Evolutionary conservation across 2,329 filamentous ascomycete species (phyloP).

Genomic region (Ambrosiella cleistominuta): DNA sequence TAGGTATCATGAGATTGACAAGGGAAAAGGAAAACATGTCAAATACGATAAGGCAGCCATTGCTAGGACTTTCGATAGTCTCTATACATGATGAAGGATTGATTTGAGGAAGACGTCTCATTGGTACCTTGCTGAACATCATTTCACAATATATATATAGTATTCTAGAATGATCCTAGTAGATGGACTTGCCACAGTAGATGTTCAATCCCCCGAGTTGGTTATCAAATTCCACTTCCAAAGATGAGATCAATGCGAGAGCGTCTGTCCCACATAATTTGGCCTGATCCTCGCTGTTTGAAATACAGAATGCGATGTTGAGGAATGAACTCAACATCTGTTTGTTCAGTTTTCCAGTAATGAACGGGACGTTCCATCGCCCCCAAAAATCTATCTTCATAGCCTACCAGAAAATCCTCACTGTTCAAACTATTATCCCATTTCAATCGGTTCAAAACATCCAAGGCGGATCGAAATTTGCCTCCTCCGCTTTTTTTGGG

Average conservation of each 20-base stretch:
- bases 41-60: constrained; percentile 86
- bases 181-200: too few relatives aligned
- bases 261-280: constrained; percentile 39
- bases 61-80: constrained; percentile 42
- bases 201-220: background rate
- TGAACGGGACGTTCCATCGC: constrained; percentile 35
- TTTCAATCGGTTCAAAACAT: constrained; percentile 40
- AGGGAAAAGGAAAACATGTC: constrained; percentile 94
- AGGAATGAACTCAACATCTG: constrained; percentile 49
- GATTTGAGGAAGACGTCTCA: background rate
- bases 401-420: constrained; percentile 38
- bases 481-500: constrained; percentile 19
- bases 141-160: too few relatives aligned
- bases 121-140: too few relatives aligned
- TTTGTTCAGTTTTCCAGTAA: constrained; percentile 42
- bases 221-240: constrained; percentile 28
- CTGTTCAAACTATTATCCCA: constrained; percentile 39
- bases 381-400: constrained; percentile 42
- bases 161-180: too few relatives aligned
- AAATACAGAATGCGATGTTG: constrained; percentile 48
- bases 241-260: constrained; percentile 37
- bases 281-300: constrained; percentile 32
- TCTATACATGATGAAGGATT: constrained; percentile 17
- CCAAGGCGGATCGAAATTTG: constrained; percentile 38
- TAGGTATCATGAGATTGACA: constrained; percentile 91